Evolutionary conservation across 2,329 filamentous ascomycete species (phyloP).

Genomic region (Nemania abortiva): DNA sequence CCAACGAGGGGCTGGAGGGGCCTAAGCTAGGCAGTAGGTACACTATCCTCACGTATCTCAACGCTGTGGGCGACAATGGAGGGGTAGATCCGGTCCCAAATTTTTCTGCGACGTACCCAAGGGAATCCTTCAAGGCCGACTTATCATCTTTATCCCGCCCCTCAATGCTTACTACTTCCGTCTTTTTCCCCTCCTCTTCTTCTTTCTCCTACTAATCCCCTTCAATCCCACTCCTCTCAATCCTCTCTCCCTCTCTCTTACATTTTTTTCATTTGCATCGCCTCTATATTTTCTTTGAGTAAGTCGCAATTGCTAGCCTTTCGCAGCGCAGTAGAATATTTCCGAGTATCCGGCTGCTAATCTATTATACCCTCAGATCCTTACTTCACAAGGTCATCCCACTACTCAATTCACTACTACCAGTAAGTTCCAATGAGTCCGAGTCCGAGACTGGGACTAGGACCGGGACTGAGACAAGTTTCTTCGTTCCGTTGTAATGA

Average conservation of each 20-base stretch:
- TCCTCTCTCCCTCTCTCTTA: conserved; percentile 37
- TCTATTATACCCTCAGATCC: conserved; percentile 28
- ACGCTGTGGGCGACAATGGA: conserved; percentile 24
- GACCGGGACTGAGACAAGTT: background rate
- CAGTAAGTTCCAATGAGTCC: conserved; percentile 18
- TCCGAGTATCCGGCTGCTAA: conserved; percentile 33
- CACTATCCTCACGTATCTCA: background rate
- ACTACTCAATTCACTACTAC: conserved; percentile 2
- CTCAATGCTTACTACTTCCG: conserved; percentile 41
- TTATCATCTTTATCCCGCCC: conserved; percentile 36
- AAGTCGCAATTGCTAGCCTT: conserved; percentile 28
- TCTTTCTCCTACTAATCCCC: conserved; percentile 41
- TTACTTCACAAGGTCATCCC: conserved; percentile 29
- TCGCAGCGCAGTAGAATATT: background rate
- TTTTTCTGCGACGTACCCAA: conserved; percentile 29
- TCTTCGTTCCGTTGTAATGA: background rate
- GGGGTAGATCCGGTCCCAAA: conserved; percentile 37
- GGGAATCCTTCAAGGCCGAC: conserved; percentile 33
- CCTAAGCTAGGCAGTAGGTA: background rate
- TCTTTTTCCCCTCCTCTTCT: conserved; percentile 39
- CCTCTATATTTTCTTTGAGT: conserved; percentile 33
- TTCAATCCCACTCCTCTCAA: conserved; percentile 43
- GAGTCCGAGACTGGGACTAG: background rate
- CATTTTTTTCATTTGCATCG: conserved; percentile 28
- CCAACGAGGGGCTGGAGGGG: conserved; percentile 37